Percentiles rank a stretch among this genome's conserved stretches.
These are phyloP conservation scores for Apiospora phragmitis DNA, from an alignment of 2,329 filamentous ascomycete genomes.

Conservation along the genomic window DNA sequence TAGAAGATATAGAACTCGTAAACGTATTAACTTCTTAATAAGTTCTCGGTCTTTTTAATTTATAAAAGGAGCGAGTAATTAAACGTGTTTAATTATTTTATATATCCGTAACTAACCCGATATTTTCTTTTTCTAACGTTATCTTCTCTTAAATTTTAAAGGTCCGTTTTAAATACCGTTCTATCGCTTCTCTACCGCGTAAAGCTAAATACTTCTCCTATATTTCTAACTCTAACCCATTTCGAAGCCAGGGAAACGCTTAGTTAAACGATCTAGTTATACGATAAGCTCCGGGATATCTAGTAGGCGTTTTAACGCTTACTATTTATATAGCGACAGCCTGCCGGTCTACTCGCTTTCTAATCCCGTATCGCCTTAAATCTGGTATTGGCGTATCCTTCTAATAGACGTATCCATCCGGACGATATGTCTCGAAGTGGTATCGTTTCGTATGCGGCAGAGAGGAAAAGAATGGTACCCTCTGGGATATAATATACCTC, in stretches of 20 bases:
- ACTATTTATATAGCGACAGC: not conserved
- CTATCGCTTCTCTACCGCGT: not conserved
- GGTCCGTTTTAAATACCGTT: not conserved
- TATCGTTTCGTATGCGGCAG: not conserved
- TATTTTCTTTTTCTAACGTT: not conserved
- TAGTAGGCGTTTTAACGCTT: not conserved
- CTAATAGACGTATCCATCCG: not conserved
- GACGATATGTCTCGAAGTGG: not conserved
- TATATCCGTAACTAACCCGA: not conserved
- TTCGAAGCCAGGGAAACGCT: not conserved
- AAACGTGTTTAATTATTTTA: not conserved
- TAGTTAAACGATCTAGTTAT: not conserved
- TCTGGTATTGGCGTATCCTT: not conserved
- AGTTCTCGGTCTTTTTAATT: not conserved
- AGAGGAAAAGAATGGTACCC: not conserved
- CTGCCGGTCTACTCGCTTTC: not conserved
- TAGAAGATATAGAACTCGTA: constrained; percentile 15
- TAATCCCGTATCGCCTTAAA: not conserved
- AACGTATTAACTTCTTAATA: constrained; percentile 11
- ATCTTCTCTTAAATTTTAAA: not conserved
- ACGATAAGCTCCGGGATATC: not conserved
- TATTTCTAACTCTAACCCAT: not conserved
- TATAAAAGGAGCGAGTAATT: not conserved
- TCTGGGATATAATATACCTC: constrained; percentile 7
- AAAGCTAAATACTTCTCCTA: not conserved